A percentile compares a stretch with the other conserved stretches of the same genome.
Evolutionary conservation across 2,329 filamentous ascomycete species (phyloP).

Genomic region (Ceratocystis diversiconidia): DNA sequence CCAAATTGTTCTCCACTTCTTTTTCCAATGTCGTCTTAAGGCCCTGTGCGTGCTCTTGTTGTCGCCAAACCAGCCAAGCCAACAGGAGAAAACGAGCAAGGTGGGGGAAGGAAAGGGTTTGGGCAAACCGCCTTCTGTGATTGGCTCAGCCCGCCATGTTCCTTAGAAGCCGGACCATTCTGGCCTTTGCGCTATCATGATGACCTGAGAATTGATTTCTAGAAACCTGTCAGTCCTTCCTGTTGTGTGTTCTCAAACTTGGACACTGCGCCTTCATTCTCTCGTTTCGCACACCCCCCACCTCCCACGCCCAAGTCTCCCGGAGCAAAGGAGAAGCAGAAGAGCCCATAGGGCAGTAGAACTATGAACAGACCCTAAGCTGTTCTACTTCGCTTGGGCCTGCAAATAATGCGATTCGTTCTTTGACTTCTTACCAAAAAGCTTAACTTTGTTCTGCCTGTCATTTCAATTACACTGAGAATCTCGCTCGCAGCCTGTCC

Average conservation of each 20-base stretch:
- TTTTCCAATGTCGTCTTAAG: background rate
- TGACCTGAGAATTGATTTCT: background rate
- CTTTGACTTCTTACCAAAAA: background rate
- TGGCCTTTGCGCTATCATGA: background rate
- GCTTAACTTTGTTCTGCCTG: conserved; percentile 4
- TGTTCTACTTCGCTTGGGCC: background rate
- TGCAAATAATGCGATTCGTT: background rate
- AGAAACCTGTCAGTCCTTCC: background rate
- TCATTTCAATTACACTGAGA: conserved; percentile 1
- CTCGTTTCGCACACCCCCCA: background rate
- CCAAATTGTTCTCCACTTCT: background rate
- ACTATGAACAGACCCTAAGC: background rate
- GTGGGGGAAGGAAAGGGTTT: background rate
- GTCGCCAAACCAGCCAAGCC: background rate
- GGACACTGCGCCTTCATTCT: background rate
- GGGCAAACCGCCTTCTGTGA: background rate
- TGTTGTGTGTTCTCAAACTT: background rate
- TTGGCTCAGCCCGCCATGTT: background rate
- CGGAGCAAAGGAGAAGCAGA: background rate
- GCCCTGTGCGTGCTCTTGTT: background rate
- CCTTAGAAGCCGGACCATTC: background rate
- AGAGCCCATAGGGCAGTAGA: too few species aligned
- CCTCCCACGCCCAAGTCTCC: background rate
- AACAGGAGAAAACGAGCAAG: background rate
- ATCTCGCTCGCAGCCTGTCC: background rate